phyloP scores from a whole-genome alignment of 2,329 filamentous ascomycete species.

The Hymenoscyphus infarciens region DNA sequence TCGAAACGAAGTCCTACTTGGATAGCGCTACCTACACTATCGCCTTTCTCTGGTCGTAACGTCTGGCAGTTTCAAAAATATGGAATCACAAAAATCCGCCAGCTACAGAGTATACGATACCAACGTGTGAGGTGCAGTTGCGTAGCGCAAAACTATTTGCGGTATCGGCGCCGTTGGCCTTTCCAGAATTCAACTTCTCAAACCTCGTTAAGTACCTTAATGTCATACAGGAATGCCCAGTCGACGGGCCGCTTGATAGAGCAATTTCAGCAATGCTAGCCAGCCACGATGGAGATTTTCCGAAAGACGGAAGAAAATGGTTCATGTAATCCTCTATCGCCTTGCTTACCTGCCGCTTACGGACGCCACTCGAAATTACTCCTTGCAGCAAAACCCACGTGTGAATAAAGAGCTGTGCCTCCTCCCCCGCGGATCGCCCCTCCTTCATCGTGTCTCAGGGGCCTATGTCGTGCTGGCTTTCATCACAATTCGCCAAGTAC shows the following conservation, averaged over 20 bases:
- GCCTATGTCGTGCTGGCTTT: not conserved
- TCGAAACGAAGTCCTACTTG: not conserved
- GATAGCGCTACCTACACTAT: not conserved
- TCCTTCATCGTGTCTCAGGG: conserved; percentile 10
- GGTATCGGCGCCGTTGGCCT: not conserved
- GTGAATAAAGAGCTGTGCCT: conserved; percentile 7
- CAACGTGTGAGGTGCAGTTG: not conserved
- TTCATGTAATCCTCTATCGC: conserved; percentile 4
- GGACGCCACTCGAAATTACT: conserved; percentile 3
- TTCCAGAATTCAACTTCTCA: not conserved
- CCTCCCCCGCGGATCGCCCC: conserved; percentile 9
- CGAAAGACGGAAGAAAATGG: not conserved
- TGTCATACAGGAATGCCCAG: not conserved
- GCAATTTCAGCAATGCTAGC: not conserved
- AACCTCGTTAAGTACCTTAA: not conserved
- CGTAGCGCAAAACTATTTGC: not conserved
- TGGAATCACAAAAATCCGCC: conserved; percentile 5
- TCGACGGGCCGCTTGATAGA: not conserved
- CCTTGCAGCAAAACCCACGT: conserved; percentile 8
- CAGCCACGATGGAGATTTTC: not conserved
- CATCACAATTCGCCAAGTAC: not conserved
- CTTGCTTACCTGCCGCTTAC: conserved; percentile 7
- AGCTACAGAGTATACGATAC: conserved; percentile 1
- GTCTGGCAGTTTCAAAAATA: conserved; percentile 5
- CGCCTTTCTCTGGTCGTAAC: not conserved